Base-by-base conservation (phyloP, 1,139 yeast species). In the Blastobotrys apis region DNA sequence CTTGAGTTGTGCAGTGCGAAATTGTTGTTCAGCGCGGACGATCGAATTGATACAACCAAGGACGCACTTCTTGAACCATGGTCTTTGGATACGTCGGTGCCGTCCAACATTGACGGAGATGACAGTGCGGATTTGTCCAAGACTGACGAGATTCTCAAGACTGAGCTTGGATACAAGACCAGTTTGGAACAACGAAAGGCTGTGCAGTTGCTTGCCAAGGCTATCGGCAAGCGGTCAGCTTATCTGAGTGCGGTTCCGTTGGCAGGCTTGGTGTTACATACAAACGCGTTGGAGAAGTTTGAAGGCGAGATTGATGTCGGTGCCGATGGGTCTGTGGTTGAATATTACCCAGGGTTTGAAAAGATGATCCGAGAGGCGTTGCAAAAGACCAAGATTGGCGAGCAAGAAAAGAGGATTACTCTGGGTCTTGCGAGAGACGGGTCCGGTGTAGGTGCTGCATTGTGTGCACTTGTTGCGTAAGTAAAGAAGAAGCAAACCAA, bases 391-490 rank as follows among this genome's bases (percentile, higher is more conserved):
- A 79, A 81, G 55, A 54, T 59, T 26, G 59, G 65, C n/a, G 70
- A 81, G 36, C 84, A 84, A 33, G 81, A 81, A 52, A 77, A 75
- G 53, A 78, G 84, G 55, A 71, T 87, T 39, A 80, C 78, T 53
- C 69, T 90, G 53, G 81, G 79, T 52, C 81, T 88, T 55, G 94
- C 96, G 33, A 84, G 86, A 63, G 97, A 90, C 60, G 97, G 97
- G 39, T 81, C 94, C 48, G 95, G 96, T 50, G 95, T 88, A 35
- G 97, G 97, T 53, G 97, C 97, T 42, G 97, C 97, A 1, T 73
- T 90, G 50, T 85, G 95, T 67, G 97, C 97, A 4, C 56, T 72
- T 39, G 63, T 57, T 15, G 65, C 67, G 21, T 48, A 50, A 15
- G 13, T 23, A 10, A 6, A 23, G 6, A 10, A 10, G 26, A 6